Conservation (phyloP, 805 yeast species). For the Yarrowia keelungensis region DNA sequence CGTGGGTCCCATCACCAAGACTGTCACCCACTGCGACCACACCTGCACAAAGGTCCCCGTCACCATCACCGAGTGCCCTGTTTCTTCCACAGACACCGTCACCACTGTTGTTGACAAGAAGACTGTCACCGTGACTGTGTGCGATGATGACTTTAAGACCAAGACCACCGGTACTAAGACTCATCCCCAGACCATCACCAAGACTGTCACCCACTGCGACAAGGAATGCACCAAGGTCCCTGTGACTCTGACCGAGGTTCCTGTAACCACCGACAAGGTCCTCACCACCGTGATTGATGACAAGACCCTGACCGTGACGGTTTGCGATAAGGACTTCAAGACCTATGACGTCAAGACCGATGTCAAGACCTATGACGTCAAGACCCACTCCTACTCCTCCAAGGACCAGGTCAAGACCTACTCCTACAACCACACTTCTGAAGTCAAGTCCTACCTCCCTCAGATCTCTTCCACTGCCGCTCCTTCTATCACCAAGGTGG, state of each 20-base stretch:
- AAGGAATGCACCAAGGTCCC: conserved; percentile 30
- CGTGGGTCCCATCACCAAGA: no score
- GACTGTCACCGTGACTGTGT: conserved; percentile 35
- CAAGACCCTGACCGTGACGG: conserved; percentile 25
- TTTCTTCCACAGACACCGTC: conserved; percentile 5
- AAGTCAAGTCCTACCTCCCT: background rate
- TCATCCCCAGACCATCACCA: conserved; percentile 11
- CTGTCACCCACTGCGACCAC: no score
- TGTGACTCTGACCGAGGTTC: conserved; percentile 29
- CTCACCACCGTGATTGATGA: conserved; percentile 17
- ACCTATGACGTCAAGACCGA: no score
- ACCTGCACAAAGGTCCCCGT: background rate
- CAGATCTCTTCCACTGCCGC: background rate
- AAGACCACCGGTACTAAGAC: no score
- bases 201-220: conserved; percentile 19
- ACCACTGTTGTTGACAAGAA: conserved; percentile 25
- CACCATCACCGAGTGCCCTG: conserved; percentile 30
- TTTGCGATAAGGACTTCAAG: conserved; percentile 11
- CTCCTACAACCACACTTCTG: background rate
- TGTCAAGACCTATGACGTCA: no score
- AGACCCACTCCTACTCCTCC: background rate
- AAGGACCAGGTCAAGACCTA: no score
- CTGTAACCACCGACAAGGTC: conserved; percentile 12
- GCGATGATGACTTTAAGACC: conserved; percentile 7
- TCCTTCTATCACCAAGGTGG: no score